phyloP scores from a whole-genome alignment of 345 rosid genomes.

The Rubroshorea leprosula region DNA sequence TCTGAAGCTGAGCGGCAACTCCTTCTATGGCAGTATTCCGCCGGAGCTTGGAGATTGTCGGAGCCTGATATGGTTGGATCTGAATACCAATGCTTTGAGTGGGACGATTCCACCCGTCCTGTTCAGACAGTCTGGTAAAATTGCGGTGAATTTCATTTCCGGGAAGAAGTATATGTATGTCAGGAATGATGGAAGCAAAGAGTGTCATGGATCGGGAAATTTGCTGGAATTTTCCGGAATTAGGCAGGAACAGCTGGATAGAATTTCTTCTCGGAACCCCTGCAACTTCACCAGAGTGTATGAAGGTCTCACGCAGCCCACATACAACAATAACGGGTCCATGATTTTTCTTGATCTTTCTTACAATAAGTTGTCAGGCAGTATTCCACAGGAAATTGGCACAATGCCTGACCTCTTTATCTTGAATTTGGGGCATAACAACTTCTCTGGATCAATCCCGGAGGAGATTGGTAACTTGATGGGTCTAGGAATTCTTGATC shows the following conservation, averaged over 20 bases:
- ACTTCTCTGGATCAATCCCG: slow-evolving; percentile 64
- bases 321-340: slow-evolving; percentile 82
- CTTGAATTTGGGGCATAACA: slow-evolving; percentile 80
- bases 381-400: slow-evolving; percentile 80
- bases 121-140: slow-evolving; percentile 84
- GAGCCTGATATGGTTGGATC: slow-evolving; percentile 94
- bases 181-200: slow-evolving; percentile 73
- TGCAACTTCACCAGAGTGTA: slow-evolving; percentile 80
- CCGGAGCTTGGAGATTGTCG: slow-evolving; percentile 81
- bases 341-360: slow-evolving; percentile 93
- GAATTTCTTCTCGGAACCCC: slow-evolving; percentile 68
- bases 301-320: slow-evolving; percentile 62
- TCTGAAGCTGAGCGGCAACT: slow-evolving; percentile 88
- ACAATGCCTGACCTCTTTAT: slow-evolving; percentile 62
- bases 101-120: slow-evolving; percentile 74
- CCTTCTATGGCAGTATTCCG: slow-evolving; percentile 73
- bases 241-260: slow-evolving; percentile 42
- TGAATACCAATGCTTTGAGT: slow-evolving; percentile 61
- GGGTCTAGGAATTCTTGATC: slow-evolving; percentile 76
- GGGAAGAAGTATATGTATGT: slow-evolving; percentile 78
- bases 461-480: slow-evolving; percentile 59
- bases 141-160: slow-evolving; percentile 62
- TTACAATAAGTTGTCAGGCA: slow-evolving; percentile 61
- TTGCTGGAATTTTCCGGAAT: slow-evolving; percentile 90
- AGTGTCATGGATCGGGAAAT: slow-evolving; percentile 88